phyloP scores from a whole-genome alignment of 164 flowering plant genomes.

The Berberis vulgaris region DNA sequence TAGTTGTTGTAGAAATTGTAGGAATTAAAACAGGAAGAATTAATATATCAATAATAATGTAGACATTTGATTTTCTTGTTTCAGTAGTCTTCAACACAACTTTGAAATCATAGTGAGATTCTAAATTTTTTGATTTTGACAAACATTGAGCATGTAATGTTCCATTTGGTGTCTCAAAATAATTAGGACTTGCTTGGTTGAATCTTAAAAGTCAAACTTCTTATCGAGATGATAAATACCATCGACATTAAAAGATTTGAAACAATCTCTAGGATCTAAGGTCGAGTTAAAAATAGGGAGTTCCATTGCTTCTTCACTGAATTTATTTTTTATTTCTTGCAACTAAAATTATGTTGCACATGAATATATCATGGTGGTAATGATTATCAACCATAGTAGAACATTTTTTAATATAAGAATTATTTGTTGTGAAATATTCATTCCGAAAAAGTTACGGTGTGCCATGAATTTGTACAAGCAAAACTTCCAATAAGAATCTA shows the following conservation, averaged over 20 bases:
- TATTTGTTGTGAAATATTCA: neutral
- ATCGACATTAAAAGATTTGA: too few relatives aligned
- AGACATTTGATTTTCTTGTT: neutral
- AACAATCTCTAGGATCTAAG: neutral
- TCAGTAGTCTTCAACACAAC: neutral
- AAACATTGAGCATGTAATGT: neutral
- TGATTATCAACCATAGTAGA: neutral
- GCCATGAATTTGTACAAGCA: too few relatives aligned
- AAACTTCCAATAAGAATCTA: too few relatives aligned
- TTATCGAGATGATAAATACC: too few relatives aligned
- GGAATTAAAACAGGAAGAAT: neutral
- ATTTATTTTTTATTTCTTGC: too few relatives aligned
- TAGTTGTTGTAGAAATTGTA: neutral
- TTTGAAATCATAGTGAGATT: neutral
- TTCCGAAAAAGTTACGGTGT: too few relatives aligned
- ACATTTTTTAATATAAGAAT: neutral
- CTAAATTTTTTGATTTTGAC: neutral
- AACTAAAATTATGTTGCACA: too few relatives aligned
- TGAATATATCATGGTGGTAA: neutral
- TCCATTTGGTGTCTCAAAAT: neutral
- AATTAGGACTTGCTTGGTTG: neutral
- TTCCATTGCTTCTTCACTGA: too few relatives aligned
- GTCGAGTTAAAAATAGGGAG: neutral
- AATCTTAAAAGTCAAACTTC: neutral
- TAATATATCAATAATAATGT: neutral